Evolutionary conservation across 116 monocot species (phyloP).

Genomic region (Zostera marina): DNA sequence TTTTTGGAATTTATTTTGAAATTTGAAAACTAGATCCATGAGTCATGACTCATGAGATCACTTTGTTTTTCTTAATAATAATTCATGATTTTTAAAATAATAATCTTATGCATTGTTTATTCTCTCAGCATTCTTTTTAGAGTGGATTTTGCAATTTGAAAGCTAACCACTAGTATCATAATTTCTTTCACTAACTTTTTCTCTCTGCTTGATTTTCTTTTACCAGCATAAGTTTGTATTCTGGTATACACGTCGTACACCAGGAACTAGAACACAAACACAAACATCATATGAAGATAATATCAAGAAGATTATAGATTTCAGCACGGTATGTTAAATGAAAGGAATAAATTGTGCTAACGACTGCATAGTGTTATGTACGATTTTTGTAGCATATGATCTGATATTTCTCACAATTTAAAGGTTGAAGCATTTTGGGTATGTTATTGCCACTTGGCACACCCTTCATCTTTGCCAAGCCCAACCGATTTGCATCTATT

Average conservation of each 20-base stretch:
- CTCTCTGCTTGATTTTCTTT: neutral
- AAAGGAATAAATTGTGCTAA: neutral
- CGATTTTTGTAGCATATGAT: neutral
- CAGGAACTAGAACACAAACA: conserved; percentile 50
- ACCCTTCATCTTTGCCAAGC: conserved; percentile 55
- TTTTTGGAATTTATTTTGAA: too few species aligned
- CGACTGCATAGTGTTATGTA: neutral
- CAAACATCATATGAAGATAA: conserved; percentile 92
- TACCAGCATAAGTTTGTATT: conserved; percentile 78
- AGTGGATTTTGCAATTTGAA: neutral
- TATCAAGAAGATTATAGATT: conserved; percentile 83
- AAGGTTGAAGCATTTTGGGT: conserved; percentile 97
- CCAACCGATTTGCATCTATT: conserved; percentile 94
- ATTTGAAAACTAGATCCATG: too few species aligned
- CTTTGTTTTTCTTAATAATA: too few species aligned
- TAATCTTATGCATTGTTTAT: neutral
- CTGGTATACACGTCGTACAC: conserved; percentile 77
- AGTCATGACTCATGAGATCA: too few species aligned
- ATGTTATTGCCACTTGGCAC: conserved; percentile 83
- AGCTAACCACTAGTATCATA: neutral
- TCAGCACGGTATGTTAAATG: conserved; percentile 54
- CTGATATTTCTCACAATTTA: neutral
- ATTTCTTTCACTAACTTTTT: neutral
- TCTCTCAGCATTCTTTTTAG: neutral
- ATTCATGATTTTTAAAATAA: too few species aligned